phyloP scores from a whole-genome alignment of 768 basidiomycete genomes.

The Astraeus odoratus region DNA sequence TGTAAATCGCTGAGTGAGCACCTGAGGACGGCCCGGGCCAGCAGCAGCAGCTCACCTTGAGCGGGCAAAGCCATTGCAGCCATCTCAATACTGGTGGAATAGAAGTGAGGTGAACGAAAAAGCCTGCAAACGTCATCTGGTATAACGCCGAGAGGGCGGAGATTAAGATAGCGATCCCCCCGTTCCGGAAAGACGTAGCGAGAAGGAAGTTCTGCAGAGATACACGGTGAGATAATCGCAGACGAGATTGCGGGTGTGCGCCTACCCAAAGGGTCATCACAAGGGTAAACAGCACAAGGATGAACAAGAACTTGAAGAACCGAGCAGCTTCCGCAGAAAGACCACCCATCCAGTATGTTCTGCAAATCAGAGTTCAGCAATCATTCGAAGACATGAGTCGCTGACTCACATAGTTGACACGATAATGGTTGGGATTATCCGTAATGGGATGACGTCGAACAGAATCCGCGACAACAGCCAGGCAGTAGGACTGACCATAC shows the following conservation, averaged over 20 bases:
- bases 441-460: conserved; percentile 85
- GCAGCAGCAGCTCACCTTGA: conserved; percentile 39
- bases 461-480: conserved; percentile 87
- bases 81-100: conserved; percentile 92
- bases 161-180: conserved; percentile 85
- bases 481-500: conserved; percentile 58
- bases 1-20: conserved; percentile 1
- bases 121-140: conserved; percentile 87
- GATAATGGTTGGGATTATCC: conserved; percentile 83
- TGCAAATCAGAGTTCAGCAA: conserved; percentile 20
- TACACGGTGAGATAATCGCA: not conserved
- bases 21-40: not conserved
- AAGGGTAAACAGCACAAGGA: conserved; percentile 78
- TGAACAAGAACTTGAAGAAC: conserved; percentile 94
- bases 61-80: conserved; percentile 86
- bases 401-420: conserved; percentile 70
- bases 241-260: conserved; percentile 5
- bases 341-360: conserved; percentile 96
- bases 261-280: conserved; percentile 82
- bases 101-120: conserved; percentile 79
- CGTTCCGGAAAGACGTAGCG: conserved; percentile 75
- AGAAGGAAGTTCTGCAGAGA: conserved; percentile 78
- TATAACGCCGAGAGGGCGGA: conserved; percentile 71
- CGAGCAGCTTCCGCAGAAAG: conserved; percentile 67
- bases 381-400: not conserved